Evolutionary conservation across 2,329 filamentous ascomycete species (phyloP), one percentile per base, ranked within the genome.

Genomic region (Aurifilum marmelostoma): DNA sequence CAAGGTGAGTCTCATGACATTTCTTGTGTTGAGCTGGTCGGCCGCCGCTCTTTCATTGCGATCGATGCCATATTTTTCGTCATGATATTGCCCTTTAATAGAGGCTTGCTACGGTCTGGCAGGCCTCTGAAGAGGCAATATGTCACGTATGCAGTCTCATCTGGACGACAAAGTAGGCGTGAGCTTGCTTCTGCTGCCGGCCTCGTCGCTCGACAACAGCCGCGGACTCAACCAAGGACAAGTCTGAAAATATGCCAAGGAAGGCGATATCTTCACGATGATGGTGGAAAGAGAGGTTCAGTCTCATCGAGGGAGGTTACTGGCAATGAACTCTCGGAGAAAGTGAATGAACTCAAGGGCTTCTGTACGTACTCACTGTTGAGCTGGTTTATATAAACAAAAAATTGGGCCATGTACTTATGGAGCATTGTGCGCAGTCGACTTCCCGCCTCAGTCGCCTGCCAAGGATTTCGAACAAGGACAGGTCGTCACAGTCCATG

Each of bases 401-500:
- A 24, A 24, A 24, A 32, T 54, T 7, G 3, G 58, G 18, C 11
- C 34, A 27, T 32, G 12, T 29, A 60, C 67, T 67, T 16, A 60
- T 68, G 65, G 56, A 71, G 71, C 62, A 71, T 71, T 14, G 43
- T 58, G n/a, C n/a, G n/a, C 67, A 77, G 79, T 78, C 67, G 71
- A 76, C 27, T 77, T 78, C 34, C 75, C 76, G 4, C 70, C 71
- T 3, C 77, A 77, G 16, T 78, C 78, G 14, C 61, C 72, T 0
- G 66, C 70, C 1, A 63, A 66, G 1, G 71, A 72, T 0, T 80
- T 78, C 56, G 43, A 68, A 34, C 18, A 76, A 7, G 79, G 80
- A 50, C 60, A 82, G 9, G 75, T 80, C 27, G 83, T 91, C 41
- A 82, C 83, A 0, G 77, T 92, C 0, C 85, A 89, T 77, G 94